phyloP scores from a whole-genome alignment of 768 basidiomycete species.

The Pulveroboletus sp. region DNA sequence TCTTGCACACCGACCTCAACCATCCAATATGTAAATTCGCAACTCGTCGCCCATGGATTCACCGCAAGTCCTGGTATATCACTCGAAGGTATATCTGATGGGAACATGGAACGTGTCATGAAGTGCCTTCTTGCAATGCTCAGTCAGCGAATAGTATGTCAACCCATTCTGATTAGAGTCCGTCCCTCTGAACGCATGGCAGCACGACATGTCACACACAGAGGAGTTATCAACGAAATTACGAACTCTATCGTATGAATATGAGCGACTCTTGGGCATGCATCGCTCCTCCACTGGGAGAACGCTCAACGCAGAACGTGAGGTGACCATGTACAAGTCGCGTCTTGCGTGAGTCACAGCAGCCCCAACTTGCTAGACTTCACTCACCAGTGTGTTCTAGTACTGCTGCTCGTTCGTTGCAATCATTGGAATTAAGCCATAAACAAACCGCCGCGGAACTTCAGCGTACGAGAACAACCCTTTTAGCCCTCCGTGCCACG shows the following conservation, averaged over 20 bases:
- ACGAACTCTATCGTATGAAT: constrained; percentile 74
- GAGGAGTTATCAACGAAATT: constrained; percentile 73
- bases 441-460: constrained; percentile 69
- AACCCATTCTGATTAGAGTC: constrained; percentile 1
- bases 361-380: not conserved
- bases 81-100: constrained; percentile 57
- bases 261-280: constrained; percentile 69
- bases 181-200: constrained; percentile 12
- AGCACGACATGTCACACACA: constrained; percentile 75
- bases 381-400: constrained; percentile 31
- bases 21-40: constrained; percentile 75
- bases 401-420: constrained; percentile 47
- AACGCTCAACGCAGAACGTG: constrained; percentile 72
- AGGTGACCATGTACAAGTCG: constrained; percentile 67
- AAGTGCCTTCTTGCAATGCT: constrained; percentile 78
- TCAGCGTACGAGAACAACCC: constrained; percentile 60
- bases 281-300: constrained; percentile 54
- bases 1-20: constrained; percentile 52
- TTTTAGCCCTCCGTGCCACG: constrained; percentile 66
- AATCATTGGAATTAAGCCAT: constrained; percentile 58
- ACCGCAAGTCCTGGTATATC: constrained; percentile 56
- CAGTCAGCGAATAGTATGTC: constrained; percentile 69
- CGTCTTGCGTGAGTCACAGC: constrained; percentile 56
- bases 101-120: constrained; percentile 52
- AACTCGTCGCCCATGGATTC: constrained; percentile 81